Conservation (phyloP, 2,329 filamentous ascomycete species). For the Pleomassaria siparia region DNA sequence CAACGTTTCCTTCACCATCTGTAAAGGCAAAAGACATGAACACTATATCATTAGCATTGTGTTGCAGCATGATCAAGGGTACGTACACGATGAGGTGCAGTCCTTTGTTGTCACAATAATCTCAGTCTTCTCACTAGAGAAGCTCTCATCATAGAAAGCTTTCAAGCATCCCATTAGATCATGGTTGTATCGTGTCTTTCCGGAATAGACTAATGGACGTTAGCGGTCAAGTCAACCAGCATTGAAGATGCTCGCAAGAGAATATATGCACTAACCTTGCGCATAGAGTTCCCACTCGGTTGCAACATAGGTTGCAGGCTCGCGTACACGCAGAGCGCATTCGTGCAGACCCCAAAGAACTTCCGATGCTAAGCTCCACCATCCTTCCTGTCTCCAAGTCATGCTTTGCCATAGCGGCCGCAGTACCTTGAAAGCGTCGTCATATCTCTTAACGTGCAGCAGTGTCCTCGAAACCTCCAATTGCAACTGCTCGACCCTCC, state of each 20-base stretch:
- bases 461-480: slow-evolving; percentile 59
- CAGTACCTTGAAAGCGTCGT: slow-evolving; percentile 54
- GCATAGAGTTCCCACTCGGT: slow-evolving; percentile 60
- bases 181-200: slow-evolving; percentile 41
- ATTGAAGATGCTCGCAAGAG: background rate
- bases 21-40: slow-evolving; percentile 56
- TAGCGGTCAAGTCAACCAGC: slow-evolving; percentile 6
- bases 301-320: slow-evolving; percentile 52
- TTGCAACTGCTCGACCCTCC: slow-evolving; percentile 57
- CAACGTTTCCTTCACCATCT: slow-evolving; percentile 59
- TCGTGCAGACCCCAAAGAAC: slow-evolving; percentile 57
- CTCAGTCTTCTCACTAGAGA: slow-evolving; percentile 43
- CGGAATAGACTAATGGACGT: slow-evolving; percentile 29
- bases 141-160: slow-evolving; percentile 33
- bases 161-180: slow-evolving; percentile 53
- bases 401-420: slow-evolving; percentile 57
- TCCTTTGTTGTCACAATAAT: slow-evolving; percentile 52
- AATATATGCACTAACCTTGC: slow-evolving; percentile 23
- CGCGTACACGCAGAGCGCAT: slow-evolving; percentile 50
- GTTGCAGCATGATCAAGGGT: background rate
- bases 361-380: slow-evolving; percentile 59
- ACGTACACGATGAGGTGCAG: slow-evolving; percentile 51
- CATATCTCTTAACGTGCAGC: slow-evolving; percentile 52
- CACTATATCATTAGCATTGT: slow-evolving; percentile 41
- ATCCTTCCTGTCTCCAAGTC: slow-evolving; percentile 62